A percentile compares a stretch with the other conserved stretches of the same genome.
Evolutionary conservation across 225 moss, liverwort and hornwort species (phyloP).

Genomic region (Marchantia paleacea): DNA sequence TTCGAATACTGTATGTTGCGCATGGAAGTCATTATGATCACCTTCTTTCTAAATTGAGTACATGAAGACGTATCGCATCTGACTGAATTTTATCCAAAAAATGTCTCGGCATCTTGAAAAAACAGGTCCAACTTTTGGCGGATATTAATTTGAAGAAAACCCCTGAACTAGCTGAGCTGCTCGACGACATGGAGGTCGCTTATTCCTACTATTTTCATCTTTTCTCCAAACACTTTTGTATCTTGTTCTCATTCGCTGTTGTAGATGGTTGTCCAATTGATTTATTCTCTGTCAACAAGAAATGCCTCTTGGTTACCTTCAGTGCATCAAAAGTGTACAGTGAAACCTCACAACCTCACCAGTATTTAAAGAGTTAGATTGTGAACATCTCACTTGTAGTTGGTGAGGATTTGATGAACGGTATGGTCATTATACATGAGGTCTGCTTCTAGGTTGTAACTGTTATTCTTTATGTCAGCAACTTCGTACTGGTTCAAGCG

Average conservation of each 20-base stretch:
- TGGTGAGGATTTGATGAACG: too few relatives aligned
- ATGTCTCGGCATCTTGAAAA: not conserved
- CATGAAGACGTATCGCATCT: not conserved
- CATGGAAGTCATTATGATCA: not conserved
- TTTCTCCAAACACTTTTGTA: not conserved
- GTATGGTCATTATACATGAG: too few relatives aligned
- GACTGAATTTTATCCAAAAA: constrained; percentile 21
- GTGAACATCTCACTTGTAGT: too few relatives aligned
- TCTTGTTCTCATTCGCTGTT: not conserved
- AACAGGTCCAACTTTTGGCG: constrained; percentile 93
- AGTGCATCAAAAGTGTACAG: too few relatives aligned
- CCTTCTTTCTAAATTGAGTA: not conserved
- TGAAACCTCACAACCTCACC: not conserved
- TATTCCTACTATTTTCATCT: not conserved
- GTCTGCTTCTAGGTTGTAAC: too few relatives aligned
- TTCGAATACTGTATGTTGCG: not conserved
- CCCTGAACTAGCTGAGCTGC: constrained; percentile 86
- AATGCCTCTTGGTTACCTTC: too few relatives aligned
- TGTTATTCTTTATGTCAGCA: too few relatives aligned
- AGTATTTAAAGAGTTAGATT: not conserved
- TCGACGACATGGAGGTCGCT: constrained; percentile 85
- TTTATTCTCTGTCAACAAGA: not conserved
- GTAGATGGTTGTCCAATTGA: not conserved
- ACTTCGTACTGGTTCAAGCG: too few relatives aligned
- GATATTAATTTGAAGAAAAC: constrained; percentile 97